Conservation (phyloP, 352 stramenopile species). For the Aphanomyces cochlioides region DNA sequence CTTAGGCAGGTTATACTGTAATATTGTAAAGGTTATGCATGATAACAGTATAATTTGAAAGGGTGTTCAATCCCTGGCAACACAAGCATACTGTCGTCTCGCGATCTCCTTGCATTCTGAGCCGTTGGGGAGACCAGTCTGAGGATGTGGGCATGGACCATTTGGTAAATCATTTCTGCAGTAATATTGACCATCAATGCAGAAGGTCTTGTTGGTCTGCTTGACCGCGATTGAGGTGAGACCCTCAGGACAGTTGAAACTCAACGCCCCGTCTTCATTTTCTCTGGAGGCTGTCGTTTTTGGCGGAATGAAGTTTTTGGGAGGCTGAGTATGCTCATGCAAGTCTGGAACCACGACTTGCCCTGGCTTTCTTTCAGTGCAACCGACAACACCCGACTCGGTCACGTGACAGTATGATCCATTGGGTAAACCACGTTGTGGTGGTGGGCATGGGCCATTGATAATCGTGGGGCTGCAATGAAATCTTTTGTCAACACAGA, state of each 20-base stretch:
- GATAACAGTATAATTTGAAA: neutral
- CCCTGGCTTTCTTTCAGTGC: neutral
- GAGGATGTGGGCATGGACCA: neutral
- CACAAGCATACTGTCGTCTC: neutral
- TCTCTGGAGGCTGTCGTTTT: neutral
- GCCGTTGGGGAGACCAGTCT: neutral
- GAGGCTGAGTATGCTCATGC: neutral
- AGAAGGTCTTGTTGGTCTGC: neutral
- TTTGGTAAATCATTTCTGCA: neutral
- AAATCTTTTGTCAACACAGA: neutral
- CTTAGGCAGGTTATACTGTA: too few species aligned
- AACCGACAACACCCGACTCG: constrained; percentile 8
- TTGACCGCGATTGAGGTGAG: neutral
- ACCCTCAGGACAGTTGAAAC: neutral
- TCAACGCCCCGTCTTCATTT: neutral
- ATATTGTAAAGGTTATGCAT: too few species aligned
- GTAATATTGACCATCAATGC: neutral
- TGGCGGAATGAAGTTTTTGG: too few species aligned
- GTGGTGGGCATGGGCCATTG: constrained; percentile 9
- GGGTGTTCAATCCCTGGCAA: neutral
- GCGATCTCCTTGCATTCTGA: neutral
- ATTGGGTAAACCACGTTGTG: constrained; percentile 4
- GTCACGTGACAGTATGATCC: constrained; percentile 13
- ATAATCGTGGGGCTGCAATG: constrained; percentile 11
- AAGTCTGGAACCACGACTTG: neutral